Base-by-base conservation (phyloP, 129 eudicot genomes). In the Pseudognaphalium luteoalbum region DNA sequence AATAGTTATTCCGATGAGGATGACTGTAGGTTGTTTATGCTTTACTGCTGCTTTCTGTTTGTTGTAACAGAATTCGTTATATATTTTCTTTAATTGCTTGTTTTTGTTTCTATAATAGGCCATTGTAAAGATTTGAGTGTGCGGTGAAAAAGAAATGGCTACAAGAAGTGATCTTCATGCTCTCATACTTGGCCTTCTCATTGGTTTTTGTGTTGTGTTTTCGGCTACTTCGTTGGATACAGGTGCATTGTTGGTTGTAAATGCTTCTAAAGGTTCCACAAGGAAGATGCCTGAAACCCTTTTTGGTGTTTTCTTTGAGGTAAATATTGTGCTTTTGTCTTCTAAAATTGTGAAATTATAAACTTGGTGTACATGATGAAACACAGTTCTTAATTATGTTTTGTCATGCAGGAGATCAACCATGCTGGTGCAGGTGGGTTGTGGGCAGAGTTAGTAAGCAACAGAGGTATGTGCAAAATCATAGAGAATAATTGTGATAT, bases 351-450 rank as follows among this genome's bases (percentile, higher is more conserved):
- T 22, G 6, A 81, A 42, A 10, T 64, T 70, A 19, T 41, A 3
- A 19, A 41, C 28, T 50, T 56, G 22, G 20, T 33, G 11, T 32
- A 58, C 32, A 41, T 25, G 72, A 28, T 66, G 56, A 69, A 39
- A 33, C 57, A 60, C 52, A 15, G 17, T 54, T 71, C 10, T 72
- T 16, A 56, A 56, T 21, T 65, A 50, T 81, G 10, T 81, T 66
- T 0, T 69, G 34, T 44, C 21, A 42, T 42, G 35, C 82, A 95
- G 99, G 99, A 95, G 85, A 95, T 95, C 75, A 95, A 95, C 77
- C 99, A 95, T 89, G 99, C 99, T 76, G 99, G 99, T 51, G 88
- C 90, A 60, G 99, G 99, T 33, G 99, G 99, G n/a, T 80, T 95
- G 80, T 95, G 99, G 99, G 94, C 97, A 6, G 99, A 95, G 85